These are phyloP conservation scores for Boletus bicolor DNA, from an alignment of 768 basidiomycete genomes.

Conservation along the genomic window DNA sequence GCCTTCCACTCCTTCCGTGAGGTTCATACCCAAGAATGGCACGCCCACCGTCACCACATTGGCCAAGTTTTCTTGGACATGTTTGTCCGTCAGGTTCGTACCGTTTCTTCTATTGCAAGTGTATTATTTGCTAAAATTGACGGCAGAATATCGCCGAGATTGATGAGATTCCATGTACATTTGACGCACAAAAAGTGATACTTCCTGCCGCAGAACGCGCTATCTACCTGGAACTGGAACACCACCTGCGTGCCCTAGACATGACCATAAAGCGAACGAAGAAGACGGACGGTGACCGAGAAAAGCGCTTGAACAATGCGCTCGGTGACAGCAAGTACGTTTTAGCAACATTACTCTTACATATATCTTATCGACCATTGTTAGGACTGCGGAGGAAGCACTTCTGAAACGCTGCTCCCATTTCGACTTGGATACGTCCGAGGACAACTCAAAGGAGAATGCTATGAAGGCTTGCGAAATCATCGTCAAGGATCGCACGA, in stretches of 20 bases:
- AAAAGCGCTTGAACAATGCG: constrained; percentile 80
- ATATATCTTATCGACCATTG: constrained; percentile 1
- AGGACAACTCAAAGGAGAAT: constrained; percentile 51
- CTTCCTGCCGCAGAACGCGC: constrained; percentile 93
- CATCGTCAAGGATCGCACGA: constrained; percentile 78
- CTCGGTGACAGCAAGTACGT: constrained; percentile 83
- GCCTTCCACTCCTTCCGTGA: constrained; percentile 97
- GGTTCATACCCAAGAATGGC: constrained; percentile 89
- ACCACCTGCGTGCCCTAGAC: constrained; percentile 86
- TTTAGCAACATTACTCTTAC: not conserved
- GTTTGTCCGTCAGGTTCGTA: constrained; percentile 78
- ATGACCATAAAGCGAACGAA: constrained; percentile 73
- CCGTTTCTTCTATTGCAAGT: not conserved
- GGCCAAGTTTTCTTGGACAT: constrained; percentile 80
- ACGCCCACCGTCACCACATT: constrained; percentile 76
- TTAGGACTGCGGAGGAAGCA: constrained; percentile 85
- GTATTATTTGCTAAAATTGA: constrained; percentile 8
- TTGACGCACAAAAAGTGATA: constrained; percentile 57
- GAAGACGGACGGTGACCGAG: constrained; percentile 73
- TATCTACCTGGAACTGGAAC: constrained; percentile 92
- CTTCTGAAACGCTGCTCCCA: constrained; percentile 94
- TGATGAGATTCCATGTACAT: constrained; percentile 85
- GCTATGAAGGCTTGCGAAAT: constrained; percentile 93
- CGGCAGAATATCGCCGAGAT: constrained; percentile 91
- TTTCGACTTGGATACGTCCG: constrained; percentile 76